Conservation (phyloP, 441 rosid species). For the Sinapis alba region DNA sequence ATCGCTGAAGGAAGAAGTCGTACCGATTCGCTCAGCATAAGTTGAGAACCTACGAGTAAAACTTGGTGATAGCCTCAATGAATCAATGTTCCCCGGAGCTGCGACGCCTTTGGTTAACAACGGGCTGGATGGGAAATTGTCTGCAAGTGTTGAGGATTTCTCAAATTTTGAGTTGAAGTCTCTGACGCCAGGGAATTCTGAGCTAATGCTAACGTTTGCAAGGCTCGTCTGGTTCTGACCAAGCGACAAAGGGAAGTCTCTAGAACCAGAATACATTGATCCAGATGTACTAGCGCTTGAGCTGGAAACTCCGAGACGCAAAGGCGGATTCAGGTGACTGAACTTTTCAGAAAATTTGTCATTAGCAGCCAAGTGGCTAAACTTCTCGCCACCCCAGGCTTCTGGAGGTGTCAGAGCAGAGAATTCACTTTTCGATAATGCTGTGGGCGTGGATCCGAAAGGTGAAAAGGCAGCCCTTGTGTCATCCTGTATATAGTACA, state of each 20-base stretch:
- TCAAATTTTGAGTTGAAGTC: constrained; percentile 54
- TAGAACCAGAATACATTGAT: constrained; percentile 54
- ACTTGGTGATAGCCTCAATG: constrained; percentile 50
- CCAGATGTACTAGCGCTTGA: constrained; percentile 59
- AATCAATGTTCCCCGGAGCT: constrained; percentile 50
- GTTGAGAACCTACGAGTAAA: constrained; percentile 64
- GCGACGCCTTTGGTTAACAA: constrained; percentile 45
- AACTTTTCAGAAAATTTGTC: constrained; percentile 66
- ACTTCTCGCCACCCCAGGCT: constrained; percentile 92
- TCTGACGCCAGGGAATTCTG: constrained; percentile 50
- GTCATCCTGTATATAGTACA: constrained; percentile 58
- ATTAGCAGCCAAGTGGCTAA: constrained; percentile 54
- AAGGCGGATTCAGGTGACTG: constrained; percentile 55
- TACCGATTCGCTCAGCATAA: constrained; percentile 84
- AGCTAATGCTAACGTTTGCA: constrained; percentile 45
- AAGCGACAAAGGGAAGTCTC: constrained; percentile 55
- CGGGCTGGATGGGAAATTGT: constrained; percentile 49
- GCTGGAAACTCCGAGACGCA: constrained; percentile 54
- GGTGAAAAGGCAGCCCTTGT: constrained; percentile 42
- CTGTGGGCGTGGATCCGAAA: constrained; percentile 45
- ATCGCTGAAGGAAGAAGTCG: constrained; percentile 73
- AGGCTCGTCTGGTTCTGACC: constrained; percentile 47
- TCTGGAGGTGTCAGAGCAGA: constrained; percentile 85
- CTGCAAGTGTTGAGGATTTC: constrained; percentile 50
- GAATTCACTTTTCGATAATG: constrained; percentile 63